phyloP scores from a whole-genome alignment of 768 basidiomycete species.

The Amanita phalloides region DNA sequence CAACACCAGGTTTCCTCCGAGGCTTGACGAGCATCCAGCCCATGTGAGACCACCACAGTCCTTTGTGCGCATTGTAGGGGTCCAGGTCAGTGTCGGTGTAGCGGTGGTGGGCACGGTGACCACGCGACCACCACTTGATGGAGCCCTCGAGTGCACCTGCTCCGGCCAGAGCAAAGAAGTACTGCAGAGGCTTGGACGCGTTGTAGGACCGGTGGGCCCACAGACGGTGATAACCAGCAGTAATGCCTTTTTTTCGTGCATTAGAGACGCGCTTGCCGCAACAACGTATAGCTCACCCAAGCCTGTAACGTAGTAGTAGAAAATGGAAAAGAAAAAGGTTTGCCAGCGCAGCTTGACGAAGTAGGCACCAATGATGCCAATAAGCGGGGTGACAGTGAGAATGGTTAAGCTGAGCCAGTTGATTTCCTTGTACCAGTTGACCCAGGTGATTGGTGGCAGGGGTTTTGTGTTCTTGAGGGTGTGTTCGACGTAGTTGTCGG shows the following conservation, averaged over 20 bases:
- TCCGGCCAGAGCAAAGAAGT: conserved; percentile 72
- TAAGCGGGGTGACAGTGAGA: conserved; percentile 60
- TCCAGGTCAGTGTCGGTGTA: conserved; percentile 97
- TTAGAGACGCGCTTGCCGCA: not conserved
- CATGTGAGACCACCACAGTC: conserved; percentile 78
- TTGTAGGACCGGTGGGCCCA: conserved; percentile 98
- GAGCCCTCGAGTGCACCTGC: conserved; percentile 94
- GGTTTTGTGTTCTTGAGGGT: conserved; percentile 60
- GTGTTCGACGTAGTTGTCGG: conserved; percentile 76
- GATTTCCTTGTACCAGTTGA: conserved; percentile 49
- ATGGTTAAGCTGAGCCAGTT: conserved; percentile 71
- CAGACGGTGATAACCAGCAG: conserved; percentile 91
- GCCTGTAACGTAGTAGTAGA: conserved; percentile 41
- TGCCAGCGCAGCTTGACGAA: conserved; percentile 58
- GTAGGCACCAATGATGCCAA: conserved; percentile 64
- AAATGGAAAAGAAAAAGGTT: conserved; percentile 47
- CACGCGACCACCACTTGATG: conserved; percentile 98
- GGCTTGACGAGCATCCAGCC: conserved; percentile 95
- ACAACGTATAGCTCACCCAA: conserved; percentile 43
- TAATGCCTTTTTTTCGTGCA: conserved; percentile 43
- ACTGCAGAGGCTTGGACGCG: conserved; percentile 78
- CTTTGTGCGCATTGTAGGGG: conserved; percentile 89
- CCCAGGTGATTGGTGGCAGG: conserved; percentile 56
- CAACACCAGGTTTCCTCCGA: conserved; percentile 78
- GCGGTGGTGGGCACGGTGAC: conserved; percentile 94